Evolutionary conservation across 805 yeast species (phyloP), one percentile per base, ranked within the genome.

Genomic region (Starmerella davenportii): DNA sequence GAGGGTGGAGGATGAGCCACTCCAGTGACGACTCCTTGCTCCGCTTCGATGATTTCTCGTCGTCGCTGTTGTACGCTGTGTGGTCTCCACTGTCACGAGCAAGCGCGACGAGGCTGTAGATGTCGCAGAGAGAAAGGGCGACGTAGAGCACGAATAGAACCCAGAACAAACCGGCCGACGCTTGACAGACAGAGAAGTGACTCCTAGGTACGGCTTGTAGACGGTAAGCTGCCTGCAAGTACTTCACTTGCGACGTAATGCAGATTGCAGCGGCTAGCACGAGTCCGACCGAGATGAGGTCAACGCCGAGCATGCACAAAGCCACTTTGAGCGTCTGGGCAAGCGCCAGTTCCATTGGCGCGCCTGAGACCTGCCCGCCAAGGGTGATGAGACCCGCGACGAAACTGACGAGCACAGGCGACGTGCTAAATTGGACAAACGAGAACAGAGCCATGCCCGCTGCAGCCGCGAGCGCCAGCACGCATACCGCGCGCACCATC

Each of bases 191-290:
- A 23, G 7, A 11, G 11, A 7, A 23, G 25, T 23, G 19, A 14
- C 32, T 29, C 13, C 13, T n/a, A 7, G 32, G 32, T 7, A 29
- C 13, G 8, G 32, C 32, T 7, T 17, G 8, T 14, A 29, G 32
- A 29, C 32, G 32, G 15, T 7, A 7, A 5, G 32, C 8, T 7
- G 32, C 32, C 11, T 14, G 5, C 16, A 29, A 14, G 19, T 5
- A 11, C 21, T 15, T 3, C 19, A 42, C 21, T 16, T 32, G 16
- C n/a, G 20, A 15, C 17, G 40, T 17, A 5, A 21, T 3, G 18
- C 33, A 17, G 15, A 42, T 29, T 7, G 34, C 38, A 2, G 32
- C 21, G 8, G 33, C 20, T 15, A 42, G 19, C 9, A 36, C 14
- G 5, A 38, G 15, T 2, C 21, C 40, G 14, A 16, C 8, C 15